phyloP scores from a whole-genome alignment of 106 monocot species.

The Dendrobium officinale region DNA sequence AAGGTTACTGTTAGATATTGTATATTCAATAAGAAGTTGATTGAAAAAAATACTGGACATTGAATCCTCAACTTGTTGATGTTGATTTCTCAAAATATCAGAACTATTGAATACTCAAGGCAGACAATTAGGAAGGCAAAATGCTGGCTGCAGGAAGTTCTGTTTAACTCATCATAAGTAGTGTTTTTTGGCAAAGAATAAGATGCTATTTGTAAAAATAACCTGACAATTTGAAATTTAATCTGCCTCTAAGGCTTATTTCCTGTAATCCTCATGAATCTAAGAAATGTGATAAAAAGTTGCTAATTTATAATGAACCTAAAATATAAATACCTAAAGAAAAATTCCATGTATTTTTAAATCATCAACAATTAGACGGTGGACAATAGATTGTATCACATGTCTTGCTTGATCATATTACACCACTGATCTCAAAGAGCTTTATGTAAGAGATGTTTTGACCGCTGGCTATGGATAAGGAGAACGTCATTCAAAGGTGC shows the following conservation, averaged over 20 bases:
- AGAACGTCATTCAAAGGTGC: neutral
- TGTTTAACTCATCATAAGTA: neutral
- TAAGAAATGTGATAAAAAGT: neutral
- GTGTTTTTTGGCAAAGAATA: neutral
- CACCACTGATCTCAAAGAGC: neutral
- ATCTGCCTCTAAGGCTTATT: neutral
- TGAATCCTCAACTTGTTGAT: neutral
- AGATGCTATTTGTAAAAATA: neutral
- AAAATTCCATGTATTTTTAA: neutral
- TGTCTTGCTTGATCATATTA: neutral
- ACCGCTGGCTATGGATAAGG: neutral
- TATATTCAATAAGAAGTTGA: neutral
- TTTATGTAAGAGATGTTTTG: neutral
- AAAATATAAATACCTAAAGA: neutral
- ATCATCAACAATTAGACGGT: neutral
- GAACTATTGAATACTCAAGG: neutral
- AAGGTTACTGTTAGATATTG: neutral
- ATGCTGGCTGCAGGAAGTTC: neutral
- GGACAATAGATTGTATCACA: neutral
- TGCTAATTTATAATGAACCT: neutral
- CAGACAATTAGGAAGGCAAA: neutral
- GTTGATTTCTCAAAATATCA: neutral
- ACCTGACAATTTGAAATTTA: neutral
- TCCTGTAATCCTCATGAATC: neutral
- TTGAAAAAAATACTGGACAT: neutral